A percentile compares a stretch with the other conserved stretches of the same genome.
Conservation (phyloP, 2,329 filamentous ascomycete genomes). For the Pseudogymnoascus verrucosus region DNA sequence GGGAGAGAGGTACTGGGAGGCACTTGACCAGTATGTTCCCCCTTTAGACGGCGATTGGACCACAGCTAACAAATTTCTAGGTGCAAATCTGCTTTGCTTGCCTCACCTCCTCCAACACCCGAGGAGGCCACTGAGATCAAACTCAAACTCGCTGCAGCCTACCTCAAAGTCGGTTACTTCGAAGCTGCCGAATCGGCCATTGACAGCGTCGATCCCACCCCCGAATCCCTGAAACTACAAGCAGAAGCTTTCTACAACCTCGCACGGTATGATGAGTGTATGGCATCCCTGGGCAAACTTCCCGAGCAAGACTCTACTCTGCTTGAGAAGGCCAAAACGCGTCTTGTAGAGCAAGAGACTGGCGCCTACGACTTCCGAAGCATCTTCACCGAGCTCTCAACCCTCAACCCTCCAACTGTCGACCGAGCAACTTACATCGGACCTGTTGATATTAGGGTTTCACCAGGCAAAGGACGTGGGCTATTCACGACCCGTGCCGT, state of each 20-base stretch:
- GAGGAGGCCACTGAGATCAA: not conserved
- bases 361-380: conserved; percentile 34
- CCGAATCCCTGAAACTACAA: not conserved
- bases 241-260: not conserved
- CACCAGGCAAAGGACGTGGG: conserved; percentile 37
- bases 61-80: not conserved
- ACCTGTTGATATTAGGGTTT: conserved; percentile 34
- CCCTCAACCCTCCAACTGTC: conserved; percentile 32
- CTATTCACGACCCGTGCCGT: conserved; percentile 43
- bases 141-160: conserved; percentile 50
- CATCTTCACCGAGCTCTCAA: conserved; percentile 31
- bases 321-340: conserved; percentile 16
- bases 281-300: not conserved
- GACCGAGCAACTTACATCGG: conserved; percentile 41
- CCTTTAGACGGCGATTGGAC: not conserved
- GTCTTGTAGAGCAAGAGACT: conserved; percentile 32
- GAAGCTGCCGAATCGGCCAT: conserved; percentile 66
- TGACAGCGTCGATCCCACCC: conserved; percentile 23
- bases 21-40: not conserved
- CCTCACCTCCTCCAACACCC: not conserved
- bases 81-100: not conserved
- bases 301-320: not conserved
- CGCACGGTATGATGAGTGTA: conserved; percentile 18
- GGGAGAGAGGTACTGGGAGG: not conserved
- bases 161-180: conserved; percentile 62